Conservation (phyloP, 2,329 filamentous ascomycete species). For the Hymenoscyphus fraxineus region DNA sequence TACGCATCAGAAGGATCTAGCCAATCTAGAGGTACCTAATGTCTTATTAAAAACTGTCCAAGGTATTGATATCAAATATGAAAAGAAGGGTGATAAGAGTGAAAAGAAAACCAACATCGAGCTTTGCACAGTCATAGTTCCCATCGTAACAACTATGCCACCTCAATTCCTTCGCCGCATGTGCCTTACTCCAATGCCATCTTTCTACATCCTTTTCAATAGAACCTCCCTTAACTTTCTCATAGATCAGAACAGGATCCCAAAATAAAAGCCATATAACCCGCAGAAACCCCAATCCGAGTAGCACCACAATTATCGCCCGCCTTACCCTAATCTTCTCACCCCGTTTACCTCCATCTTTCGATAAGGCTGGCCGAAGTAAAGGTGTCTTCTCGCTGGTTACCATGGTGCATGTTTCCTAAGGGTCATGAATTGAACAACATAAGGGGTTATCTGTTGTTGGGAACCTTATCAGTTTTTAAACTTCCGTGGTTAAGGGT, state of each 20-base stretch:
- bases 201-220: constrained; percentile 24
- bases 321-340: background rate
- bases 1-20: constrained; percentile 20
- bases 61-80: background rate
- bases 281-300: background rate
- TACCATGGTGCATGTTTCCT: background rate
- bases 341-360: background rate
- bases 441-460: background rate
- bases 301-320: background rate
- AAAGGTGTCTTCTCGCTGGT: background rate
- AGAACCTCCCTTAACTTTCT: background rate
- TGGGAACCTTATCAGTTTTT: background rate
- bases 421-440: background rate
- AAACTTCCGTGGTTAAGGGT: background rate
- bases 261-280: background rate
- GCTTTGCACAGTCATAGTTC: constrained; percentile 25
- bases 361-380: background rate
- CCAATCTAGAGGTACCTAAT: constrained; percentile 25
- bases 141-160: constrained; percentile 26
- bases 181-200: constrained; percentile 8
- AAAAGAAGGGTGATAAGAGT: background rate
- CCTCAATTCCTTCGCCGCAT: constrained; percentile 12
- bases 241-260: background rate
- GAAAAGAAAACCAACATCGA: constrained; percentile 19
- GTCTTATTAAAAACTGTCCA: background rate